Conservation (phyloP, 441 rosid genomes). For the Populus tomentosa region DNA sequence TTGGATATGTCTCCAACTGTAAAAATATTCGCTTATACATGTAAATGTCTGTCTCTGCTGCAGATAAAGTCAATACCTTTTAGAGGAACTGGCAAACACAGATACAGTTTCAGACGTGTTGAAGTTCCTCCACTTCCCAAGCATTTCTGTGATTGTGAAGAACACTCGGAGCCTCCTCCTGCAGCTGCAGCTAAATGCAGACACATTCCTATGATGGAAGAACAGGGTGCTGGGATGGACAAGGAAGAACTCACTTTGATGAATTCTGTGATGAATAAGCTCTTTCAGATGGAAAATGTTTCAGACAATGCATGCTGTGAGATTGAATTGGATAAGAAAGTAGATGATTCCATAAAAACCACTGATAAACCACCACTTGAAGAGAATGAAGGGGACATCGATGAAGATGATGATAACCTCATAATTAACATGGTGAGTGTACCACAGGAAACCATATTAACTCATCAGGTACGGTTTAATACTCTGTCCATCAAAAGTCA, state of each 20-base stretch:
- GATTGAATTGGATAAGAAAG: not conserved
- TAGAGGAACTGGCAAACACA: conserved; percentile 88
- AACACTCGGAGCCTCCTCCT: conserved; percentile 45
- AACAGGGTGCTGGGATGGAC: conserved; percentile 36
- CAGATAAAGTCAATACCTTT: conserved; percentile 73
- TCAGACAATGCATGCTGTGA: not conserved
- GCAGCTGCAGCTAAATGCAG: conserved; percentile 24
- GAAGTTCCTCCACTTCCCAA: conserved; percentile 49
- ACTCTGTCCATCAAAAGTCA: not conserved
- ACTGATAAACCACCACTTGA: not conserved
- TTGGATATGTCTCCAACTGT: not conserved
- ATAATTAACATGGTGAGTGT: not conserved
- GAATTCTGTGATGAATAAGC: conserved; percentile 72
- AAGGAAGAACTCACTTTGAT: conserved; percentile 62
- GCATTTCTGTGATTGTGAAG: conserved; percentile 84
- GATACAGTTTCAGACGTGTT: conserved; percentile 78
- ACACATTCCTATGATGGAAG: conserved; percentile 26
- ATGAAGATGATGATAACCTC: not conserved
- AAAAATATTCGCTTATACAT: not conserved
- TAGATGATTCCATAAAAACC: not conserved
- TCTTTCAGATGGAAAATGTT: conserved; percentile 46
- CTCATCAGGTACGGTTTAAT: not conserved
- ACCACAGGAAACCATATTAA: not conserved
- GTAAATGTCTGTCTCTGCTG: conserved; percentile 15
- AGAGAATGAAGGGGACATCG: not conserved